phyloP scores from a whole-genome alignment of 441 rosid species.

The Breynia disticha region DNA sequence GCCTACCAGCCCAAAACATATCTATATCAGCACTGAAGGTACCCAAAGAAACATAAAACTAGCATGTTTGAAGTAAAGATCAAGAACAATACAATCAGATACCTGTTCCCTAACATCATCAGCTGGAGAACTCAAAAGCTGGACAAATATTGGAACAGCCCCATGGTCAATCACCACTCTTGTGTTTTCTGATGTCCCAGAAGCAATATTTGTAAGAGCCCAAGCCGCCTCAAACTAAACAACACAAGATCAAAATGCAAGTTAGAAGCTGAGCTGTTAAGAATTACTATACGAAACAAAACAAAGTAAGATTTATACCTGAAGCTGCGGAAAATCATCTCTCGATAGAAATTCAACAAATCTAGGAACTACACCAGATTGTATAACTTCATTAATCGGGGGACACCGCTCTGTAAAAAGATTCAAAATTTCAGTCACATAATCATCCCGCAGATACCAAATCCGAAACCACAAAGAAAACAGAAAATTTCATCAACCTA shows the following conservation, averaged over 20 bases:
- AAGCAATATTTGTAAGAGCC: constrained; percentile 77
- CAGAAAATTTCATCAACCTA: constrained; percentile 27
- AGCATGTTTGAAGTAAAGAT: too few relatives aligned
- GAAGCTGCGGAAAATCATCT: constrained; percentile 67
- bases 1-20: constrained; percentile 32
- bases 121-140: constrained; percentile 60
- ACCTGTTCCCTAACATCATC: constrained; percentile 93
- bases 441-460: too few relatives aligned
- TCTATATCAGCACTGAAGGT: too few relatives aligned
- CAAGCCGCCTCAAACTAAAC: constrained; percentile 73
- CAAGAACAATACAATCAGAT: neutral
- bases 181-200: constrained; percentile 76
- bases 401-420: constrained; percentile 51
- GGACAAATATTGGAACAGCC: constrained; percentile 70
- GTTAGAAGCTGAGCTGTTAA: neutral
- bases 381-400: constrained; percentile 75
- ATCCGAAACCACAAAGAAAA: too few relatives aligned
- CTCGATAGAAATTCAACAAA: constrained; percentile 69
- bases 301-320: constrained; percentile 40
- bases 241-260: neutral
- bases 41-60: too few relatives aligned
- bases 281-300: neutral
- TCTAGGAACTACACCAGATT: constrained; percentile 71
- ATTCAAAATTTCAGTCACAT: neutral
- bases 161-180: constrained; percentile 65